Base-by-base conservation (phyloP, 148 eudicot genomes). In the Polygonum maritimum region DNA sequence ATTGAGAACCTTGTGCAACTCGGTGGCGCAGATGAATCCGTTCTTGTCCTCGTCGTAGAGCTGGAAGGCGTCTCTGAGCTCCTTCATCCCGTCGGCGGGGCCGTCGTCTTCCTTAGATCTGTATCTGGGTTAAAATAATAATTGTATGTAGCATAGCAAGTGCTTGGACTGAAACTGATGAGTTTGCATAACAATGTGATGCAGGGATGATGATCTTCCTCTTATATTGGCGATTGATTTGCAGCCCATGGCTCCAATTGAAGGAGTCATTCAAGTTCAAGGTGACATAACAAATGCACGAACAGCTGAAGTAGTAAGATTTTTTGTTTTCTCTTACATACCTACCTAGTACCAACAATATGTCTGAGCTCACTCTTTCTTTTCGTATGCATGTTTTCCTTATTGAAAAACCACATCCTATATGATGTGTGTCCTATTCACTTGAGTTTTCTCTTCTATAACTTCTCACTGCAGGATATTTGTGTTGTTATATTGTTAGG, bases 241-340 rank as follows among this genome's bases (percentile, higher is more conserved):
- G 84, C 99, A 95, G 85, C 99, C 99, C 45, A 95, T 95, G 99
- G 98, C 99, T 81, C 99, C 99, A 49, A 95, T 95, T 76, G 97
- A 95, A 84, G 99, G 99, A 79, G 99, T 95, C 58, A 95, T 95
- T 79, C 96, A 95, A 87, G 99, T 95, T 51, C 99, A 95, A 81
- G 99, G 97, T 71, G 97, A 95, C 81, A 95, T 95, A 75, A 95
- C 99, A 72, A 95, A 95, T 89, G 98, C 94, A 31, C 82, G 94
- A 79, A 95, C 98, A 67, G 98, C 99, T 80, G 97, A 95, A 92
- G 96, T 93, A 88, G 97, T 92, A 80, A 75, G 83, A 13, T 44
- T 52, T 4, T 48, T 54, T 7, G 38, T 48, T 41, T 76, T 39
- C 73, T 62, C 52, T 26, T 44, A 14, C 31, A 19, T 60, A 40